Percentiles rank a stretch among this genome's conserved stretches.
phyloP scores from a whole-genome alignment of 2,329 filamentous ascomycete species.

The Dactylellina parvicollis region DNA sequence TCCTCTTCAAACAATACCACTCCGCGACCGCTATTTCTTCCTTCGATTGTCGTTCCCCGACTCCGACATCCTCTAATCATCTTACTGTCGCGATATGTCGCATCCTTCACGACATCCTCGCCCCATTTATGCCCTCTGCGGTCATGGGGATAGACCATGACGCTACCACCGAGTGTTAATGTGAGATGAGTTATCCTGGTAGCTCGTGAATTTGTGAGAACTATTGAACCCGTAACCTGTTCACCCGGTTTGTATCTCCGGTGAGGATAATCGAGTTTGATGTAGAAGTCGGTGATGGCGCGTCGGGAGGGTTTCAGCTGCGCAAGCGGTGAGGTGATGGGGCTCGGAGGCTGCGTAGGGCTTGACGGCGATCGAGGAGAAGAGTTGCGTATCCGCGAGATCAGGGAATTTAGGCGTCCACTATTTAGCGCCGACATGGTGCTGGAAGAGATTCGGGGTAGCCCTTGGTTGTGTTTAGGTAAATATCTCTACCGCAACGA shows the following conservation, averaged over 20 bases:
- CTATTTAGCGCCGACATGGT: constrained; percentile 35
- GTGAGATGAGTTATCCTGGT: constrained; percentile 82
- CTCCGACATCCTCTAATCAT: constrained; percentile 59
- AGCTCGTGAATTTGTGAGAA: constrained; percentile 77
- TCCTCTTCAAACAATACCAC: constrained; percentile 86
- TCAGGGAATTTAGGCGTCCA: constrained; percentile 37
- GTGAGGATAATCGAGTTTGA: constrained; percentile 79
- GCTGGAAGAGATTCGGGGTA: constrained; percentile 1
- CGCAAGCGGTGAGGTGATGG: constrained; percentile 21
- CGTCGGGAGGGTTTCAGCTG: constrained; percentile 64
- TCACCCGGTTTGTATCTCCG: constrained; percentile 80
- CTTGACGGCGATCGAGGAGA: constrained; percentile 34
- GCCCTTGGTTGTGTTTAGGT: constrained; percentile 5
- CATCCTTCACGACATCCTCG: constrained; percentile 64
- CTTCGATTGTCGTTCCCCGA: constrained; percentile 62
- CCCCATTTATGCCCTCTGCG: constrained; percentile 64
- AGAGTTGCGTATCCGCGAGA: constrained; percentile 46
- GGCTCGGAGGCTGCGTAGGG: constrained; percentile 16
- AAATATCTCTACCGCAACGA: constrained; percentile 39
- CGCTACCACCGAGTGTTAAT: constrained; percentile 79
- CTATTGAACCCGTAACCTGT: constrained; percentile 76
- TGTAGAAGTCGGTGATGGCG: constrained; percentile 79
- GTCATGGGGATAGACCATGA: constrained; percentile 78
- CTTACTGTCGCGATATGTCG: constrained; percentile 60
- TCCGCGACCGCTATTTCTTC: constrained; percentile 78